Base-by-base conservation (phyloP, 768 basidiomycete genomes). In the Suillus cothurnatus region DNA sequence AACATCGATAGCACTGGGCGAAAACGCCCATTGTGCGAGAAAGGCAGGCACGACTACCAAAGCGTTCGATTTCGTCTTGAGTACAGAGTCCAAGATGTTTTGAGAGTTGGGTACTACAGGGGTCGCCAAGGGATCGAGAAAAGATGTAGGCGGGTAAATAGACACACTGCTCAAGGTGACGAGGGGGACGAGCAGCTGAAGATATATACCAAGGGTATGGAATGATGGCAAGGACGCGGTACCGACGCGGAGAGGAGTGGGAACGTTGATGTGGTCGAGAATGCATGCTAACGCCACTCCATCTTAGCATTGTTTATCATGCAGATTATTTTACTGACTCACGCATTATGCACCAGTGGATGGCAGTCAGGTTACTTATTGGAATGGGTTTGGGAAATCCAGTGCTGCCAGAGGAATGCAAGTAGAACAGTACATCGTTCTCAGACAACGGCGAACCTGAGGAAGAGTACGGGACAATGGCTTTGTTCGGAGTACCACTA, bases 381-480 rank as follows among this genome's bases (percentile, higher is more conserved):
- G 75, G 66, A 34, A 85, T 80, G 1, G 82, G 78, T 69, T 85
- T 85, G 0, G 84, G 84, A 41, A 82, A 73, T 19, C 82, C 84
- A 4, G 82, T 83, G 9, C 83, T 84, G 15, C 84, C 84, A 6
- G 82, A 84, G 0, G 83, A 82, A 64, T 85, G 84, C 62, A 85
- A 67, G 26, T 84, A 81, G 17, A 83, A 61, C 0, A 79, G 79
- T 19, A 81, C 77, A 2, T 76, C 68, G 62, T 82, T 79, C 28
- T 72, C 61, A 8, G 73, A 72, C 15, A 70, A 70, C 9, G 64
- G 66, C 34, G 12, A 61, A 38, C 26, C 1, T 8, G 61, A 3
- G 6, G 63, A 57, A 38, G 68, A 68, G 56, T 73, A 75, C 1
- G 66, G 69, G n/a, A 23, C 8, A 43, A 73, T 74, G 0, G 53